Conservation (phyloP, 495 filamentous ascomycete species). For the Aspergillus affinis region DNA sequence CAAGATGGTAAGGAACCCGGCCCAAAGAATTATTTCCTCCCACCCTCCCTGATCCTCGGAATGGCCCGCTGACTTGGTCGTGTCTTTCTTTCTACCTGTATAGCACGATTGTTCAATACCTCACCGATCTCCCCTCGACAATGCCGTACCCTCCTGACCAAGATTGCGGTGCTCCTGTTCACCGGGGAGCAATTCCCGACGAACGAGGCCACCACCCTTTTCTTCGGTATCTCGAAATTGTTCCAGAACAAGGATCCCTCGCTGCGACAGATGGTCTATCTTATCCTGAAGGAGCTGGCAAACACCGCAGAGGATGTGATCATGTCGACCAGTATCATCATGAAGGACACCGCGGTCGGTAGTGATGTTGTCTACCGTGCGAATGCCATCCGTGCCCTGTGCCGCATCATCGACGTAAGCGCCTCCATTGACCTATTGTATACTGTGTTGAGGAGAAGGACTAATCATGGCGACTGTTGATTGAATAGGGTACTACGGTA, state of each 20-base stretch:
- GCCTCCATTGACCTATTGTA: neutral
- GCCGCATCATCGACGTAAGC: constrained; percentile 94
- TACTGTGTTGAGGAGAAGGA: constrained; percentile 6
- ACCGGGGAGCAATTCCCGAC: constrained; percentile 96
- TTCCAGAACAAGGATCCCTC: constrained; percentile 99
- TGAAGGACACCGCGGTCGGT: constrained; percentile 97
- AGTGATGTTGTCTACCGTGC: constrained; percentile 94
- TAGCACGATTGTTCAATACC: constrained; percentile 96
- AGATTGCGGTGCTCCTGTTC: constrained; percentile 94
- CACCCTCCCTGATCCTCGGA: constrained; percentile 15
- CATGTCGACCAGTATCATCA: constrained; percentile 98
- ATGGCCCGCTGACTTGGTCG: constrained; percentile 19
- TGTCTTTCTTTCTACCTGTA: constrained; percentile 15
- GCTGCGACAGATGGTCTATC: constrained; percentile 97
- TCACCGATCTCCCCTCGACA: constrained; percentile 91
- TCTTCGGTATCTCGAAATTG: constrained; percentile 99
- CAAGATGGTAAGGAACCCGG: constrained; percentile 77
- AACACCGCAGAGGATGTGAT: constrained; percentile 98
- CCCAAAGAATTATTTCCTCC: constrained; percentile 19
- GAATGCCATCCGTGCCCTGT: constrained; percentile 95
- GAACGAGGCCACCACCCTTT: constrained; percentile 95
- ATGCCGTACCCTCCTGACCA: constrained; percentile 95
- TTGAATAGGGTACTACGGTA: constrained; percentile 79
- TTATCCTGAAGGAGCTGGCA: constrained; percentile 95
- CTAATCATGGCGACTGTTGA: neutral